Evolutionary conservation across 1,284 basidiomycete genomes (phyloP).

Genomic region (Ustilago curta): DNA sequence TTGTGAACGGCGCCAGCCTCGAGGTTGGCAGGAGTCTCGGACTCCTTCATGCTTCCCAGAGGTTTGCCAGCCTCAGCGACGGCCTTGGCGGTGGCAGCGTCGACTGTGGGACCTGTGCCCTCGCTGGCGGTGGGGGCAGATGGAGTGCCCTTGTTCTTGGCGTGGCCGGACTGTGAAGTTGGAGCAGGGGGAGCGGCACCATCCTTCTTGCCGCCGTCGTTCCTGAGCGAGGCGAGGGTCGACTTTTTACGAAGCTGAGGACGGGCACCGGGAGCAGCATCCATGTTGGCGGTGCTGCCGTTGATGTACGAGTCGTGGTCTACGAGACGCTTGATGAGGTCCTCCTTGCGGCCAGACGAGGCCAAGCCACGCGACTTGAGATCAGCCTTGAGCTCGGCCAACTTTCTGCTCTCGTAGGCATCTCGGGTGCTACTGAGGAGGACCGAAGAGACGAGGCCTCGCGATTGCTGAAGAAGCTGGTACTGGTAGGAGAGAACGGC

Average conservation of each 20-base stretch:
- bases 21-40: slow-evolving; percentile 48
- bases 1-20: slow-evolving; percentile 56
- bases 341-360: slow-evolving; percentile 58
- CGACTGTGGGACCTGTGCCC: slow-evolving; percentile 31
- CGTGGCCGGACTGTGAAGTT: slow-evolving; percentile 23
- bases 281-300: slow-evolving; percentile 48
- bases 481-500: slow-evolving; percentile 51
- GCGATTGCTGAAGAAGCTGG: slow-evolving; percentile 46
- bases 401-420: slow-evolving; percentile 56
- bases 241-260: slow-evolving; percentile 52
- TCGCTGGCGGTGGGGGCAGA: slow-evolving; percentile 14
- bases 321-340: slow-evolving; percentile 61
- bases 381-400: slow-evolving; percentile 57
- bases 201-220: slow-evolving; percentile 20
- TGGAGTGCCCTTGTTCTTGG: slow-evolving; percentile 27
- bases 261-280: slow-evolving; percentile 24
- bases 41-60: slow-evolving; percentile 51
- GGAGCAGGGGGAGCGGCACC: slow-evolving; percentile 28
- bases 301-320: slow-evolving; percentile 56
- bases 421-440: slow-evolving; percentile 60
- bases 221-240: slow-evolving; percentile 51
- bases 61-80: slow-evolving; percentile 36
- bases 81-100: slow-evolving; percentile 41
- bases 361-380: slow-evolving; percentile 62
- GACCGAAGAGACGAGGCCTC: slow-evolving; percentile 60